Base-by-base conservation (phyloP, 441 rosid genomes). In the Biscutella laevigata region DNA sequence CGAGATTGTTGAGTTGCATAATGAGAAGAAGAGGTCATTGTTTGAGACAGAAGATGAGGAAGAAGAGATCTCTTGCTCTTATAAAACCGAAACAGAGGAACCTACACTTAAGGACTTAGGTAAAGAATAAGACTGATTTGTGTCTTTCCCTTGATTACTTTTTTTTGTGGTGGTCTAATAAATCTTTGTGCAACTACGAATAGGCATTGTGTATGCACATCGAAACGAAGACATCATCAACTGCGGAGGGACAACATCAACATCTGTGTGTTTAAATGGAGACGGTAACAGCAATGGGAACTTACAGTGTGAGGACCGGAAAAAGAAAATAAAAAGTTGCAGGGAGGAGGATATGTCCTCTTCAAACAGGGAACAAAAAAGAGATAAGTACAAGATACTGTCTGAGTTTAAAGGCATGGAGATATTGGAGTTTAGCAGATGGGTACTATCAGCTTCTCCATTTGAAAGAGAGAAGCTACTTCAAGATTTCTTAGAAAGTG, bases 201-300 rank as follows among this genome's bases (percentile, higher is more conserved):
- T 72, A 90, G 95, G 95, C 13, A 66, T 88, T 64, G 61, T 91
- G n/a, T 85, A 88, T 68, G 74, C 84, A 39, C 98, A 88, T 72
- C 83, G 96, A n/a, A 84, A 91, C 25, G 95, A 91, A 66, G 82
- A 88, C 65, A 67, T 88, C 20, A 71, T 91, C 67, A 91, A 88
- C 40, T n/a, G 51, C 37, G 66, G 81, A 53, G 33, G 41, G 26
- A 22, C 26, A 22, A 22, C 26, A 22, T 3, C 26, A 22, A 22
- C 26, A 22, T 25, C 27, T 25, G n/a, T n/a, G n/a, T n/a, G n/a
- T n/a, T n/a, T n/a, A n/a, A n/a, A n/a, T n/a, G n/a, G n/a, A n/a
- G n/a, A n/a, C 6, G 0, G 36, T 41, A 14, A 39, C 10, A 53
- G 16, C 37, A 8, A 53, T 38, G 66, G 37, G 54, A 53, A 34